These are phyloP conservation scores for Apiospora saccharicola DNA, from an alignment of 2,329 filamentous ascomycete genomes.

Conservation along the genomic window DNA sequence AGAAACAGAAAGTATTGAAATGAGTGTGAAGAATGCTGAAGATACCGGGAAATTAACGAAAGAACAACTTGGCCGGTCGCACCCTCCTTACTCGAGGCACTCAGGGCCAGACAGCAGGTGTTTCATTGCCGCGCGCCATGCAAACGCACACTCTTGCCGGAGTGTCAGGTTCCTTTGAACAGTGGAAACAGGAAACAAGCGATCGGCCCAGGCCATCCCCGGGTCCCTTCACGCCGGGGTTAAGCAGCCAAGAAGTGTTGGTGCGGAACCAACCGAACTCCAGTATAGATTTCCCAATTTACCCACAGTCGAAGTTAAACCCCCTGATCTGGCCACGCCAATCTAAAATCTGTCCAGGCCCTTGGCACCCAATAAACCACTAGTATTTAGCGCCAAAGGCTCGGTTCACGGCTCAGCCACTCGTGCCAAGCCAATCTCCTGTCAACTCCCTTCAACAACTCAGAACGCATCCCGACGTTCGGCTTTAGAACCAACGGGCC, in stretches of 20 bases:
- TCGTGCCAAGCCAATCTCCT: not conserved
- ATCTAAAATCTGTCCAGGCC: not conserved
- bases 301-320: not conserved
- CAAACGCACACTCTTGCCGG: not conserved
- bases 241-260: not conserved
- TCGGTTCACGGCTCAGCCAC: not conserved
- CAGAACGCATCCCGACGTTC: not conserved
- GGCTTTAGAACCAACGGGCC: not conserved
- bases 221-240: not conserved
- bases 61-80: not conserved
- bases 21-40: not conserved
- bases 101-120: constrained; percentile 1
- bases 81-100: not conserved
- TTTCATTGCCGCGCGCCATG: not conserved
- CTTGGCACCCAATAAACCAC: not conserved
- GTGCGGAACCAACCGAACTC: not conserved
- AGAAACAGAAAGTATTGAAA: not conserved
- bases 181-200: not conserved
- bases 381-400: not conserved
- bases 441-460: not conserved
- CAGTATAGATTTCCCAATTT: not conserved
- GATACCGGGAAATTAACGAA: not conserved
- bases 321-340: not conserved
- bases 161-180: not conserved
- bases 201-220: constrained; percentile 3